Conservation (phyloP, 208 protist genomes). For the Leishmania major region DNA sequence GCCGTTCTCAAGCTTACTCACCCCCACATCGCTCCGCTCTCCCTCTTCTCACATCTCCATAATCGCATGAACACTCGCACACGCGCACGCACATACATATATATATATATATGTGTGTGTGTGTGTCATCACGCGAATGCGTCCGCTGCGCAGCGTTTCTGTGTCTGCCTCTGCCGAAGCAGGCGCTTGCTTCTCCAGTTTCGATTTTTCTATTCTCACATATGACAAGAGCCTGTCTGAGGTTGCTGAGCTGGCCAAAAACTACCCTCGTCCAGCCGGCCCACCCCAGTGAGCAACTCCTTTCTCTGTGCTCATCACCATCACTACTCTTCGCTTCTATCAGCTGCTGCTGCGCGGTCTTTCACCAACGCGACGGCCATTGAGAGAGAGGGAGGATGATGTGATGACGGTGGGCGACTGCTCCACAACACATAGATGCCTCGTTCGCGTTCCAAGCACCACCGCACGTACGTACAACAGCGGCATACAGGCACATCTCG, state of each 20-base stretch:
- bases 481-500: not conserved
- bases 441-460: not conserved
- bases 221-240: not conserved
- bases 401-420: not conserved
- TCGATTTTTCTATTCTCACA: conserved; percentile 7
- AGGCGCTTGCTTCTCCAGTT: not conserved
- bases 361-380: not conserved
- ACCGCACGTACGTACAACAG: not conserved
- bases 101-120: not conserved
- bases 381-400: not conserved
- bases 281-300: not conserved
- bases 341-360: not conserved
- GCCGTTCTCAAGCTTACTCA: not conserved
- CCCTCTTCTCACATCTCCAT: not conserved
- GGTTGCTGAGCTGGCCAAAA: not conserved
- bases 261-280: not conserved
- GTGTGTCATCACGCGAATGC: not conserved
- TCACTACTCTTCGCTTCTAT: not conserved
- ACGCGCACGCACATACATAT: not conserved
- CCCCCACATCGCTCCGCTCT: not conserved
- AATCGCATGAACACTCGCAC: not conserved
- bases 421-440: not conserved
- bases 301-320: not conserved
- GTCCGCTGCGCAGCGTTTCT: not conserved
- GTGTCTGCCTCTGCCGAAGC: not conserved